Evolutionary conservation across 345 rosid species (phyloP), one percentile per base, ranked within the genome.

Genomic region (Dovyalis caffra): DNA sequence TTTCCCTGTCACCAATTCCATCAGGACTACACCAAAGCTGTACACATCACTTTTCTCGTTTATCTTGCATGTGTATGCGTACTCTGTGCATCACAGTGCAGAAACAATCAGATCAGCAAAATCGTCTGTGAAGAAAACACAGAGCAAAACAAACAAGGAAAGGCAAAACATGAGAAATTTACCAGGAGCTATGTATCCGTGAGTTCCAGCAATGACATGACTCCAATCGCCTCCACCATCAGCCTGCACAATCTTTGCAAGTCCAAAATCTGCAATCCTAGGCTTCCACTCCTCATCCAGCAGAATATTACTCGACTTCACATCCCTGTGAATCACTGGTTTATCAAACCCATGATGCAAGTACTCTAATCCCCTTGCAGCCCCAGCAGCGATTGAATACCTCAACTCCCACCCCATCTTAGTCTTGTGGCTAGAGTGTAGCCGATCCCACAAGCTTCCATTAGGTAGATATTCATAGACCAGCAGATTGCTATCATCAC

Each of bases 151-250:
- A 69, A 64, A 62, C 65, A 26, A n/a, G 16, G 45, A 58, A 71
- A 14, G 29, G 34, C 14, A 23, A 64, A 57, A 65, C 26, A 23
- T 3, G 20, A 12, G 47, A 58, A 40, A 72, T 34, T 67, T 89
- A 92, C 98, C 98, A 7, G 98, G 98, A 75, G 98, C 97, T 56
- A 94, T 92, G 85, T 94, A 94, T 28, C 98, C 98, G 35, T 76
- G 82, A 72, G 98, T 90, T 69, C 98, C 98, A 40, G 90, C 85
- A 64, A 94, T 84, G 37, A 76, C 71, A 67, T 74, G 84, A 58
- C 85, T 81, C 80, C 87, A 90, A 40, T 86, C 84, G 28, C 89
- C 93, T 65, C 70, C 80, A 65, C 79, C 78, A 66, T 79, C 84
- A 18, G 85, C 73, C 83, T 86, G 89, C 70, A 90, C 69, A 38